These are phyloP conservation scores for Torulaspora quercuum DNA, from an alignment of 805 yeast genomes.

Conservation along the genomic window DNA sequence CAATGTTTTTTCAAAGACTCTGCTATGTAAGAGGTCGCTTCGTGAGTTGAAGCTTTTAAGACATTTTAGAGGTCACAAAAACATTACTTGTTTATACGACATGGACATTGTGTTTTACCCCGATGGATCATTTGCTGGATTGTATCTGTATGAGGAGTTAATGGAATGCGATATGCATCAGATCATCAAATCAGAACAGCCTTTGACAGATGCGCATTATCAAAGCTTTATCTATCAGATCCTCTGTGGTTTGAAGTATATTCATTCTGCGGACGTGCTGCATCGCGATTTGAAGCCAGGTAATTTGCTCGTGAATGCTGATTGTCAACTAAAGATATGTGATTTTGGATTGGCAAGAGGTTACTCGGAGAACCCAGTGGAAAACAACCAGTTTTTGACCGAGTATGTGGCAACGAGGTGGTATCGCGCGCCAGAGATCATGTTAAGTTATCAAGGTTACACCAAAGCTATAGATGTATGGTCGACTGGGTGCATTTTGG, in stretches of 20 bases:
- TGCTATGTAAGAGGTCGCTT: constrained; percentile 85
- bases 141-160: constrained; percentile 89
- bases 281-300: constrained; percentile 96
- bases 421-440: constrained; percentile 98
- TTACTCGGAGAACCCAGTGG: constrained; percentile 73
- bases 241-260: constrained; percentile 82
- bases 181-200: constrained; percentile 89
- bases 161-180: constrained; percentile 99
- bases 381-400: constrained; percentile 89
- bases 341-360: constrained; percentile 97
- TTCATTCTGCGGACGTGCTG: constrained; percentile 87
- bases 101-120: constrained; percentile 71
- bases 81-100: constrained; percentile 92
- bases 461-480: constrained; percentile 96
- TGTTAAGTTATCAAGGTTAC: constrained; percentile 89
- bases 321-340: constrained; percentile 93
- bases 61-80: constrained; percentile 94
- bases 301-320: constrained; percentile 87
- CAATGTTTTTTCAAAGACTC: constrained; percentile 86
- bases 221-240: constrained; percentile 91
- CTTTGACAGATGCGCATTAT: constrained; percentile 90
- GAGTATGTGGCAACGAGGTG: constrained; percentile 98
- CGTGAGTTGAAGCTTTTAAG: constrained; percentile 86
- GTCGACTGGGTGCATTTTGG: constrained; percentile 97
- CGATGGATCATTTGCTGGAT: constrained; percentile 80